Evolutionary conservation across 192 early-diverging fungal genomes (phyloP).

Genomic region (Coemansia sp.): DNA sequence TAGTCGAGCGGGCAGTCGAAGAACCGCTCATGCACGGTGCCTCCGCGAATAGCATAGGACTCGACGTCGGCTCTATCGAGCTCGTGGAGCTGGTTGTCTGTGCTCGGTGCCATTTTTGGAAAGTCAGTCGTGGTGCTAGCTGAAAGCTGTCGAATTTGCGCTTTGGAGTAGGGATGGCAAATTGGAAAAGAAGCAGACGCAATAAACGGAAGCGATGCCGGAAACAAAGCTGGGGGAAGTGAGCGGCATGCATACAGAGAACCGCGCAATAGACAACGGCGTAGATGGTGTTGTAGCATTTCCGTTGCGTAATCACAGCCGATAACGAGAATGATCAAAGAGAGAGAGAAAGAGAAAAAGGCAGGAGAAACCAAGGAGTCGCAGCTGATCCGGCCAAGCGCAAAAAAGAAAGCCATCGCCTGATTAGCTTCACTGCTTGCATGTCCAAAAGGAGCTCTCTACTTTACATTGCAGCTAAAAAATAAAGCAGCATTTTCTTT

Average conservation of each 20-base stretch:
- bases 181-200: not conserved
- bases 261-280: not conserved
- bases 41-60: slow-evolving; percentile 54
- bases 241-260: not conserved
- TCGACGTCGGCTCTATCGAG: slow-evolving; percentile 55
- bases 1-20: slow-evolving; percentile 59
- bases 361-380: not conserved
- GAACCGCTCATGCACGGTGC: slow-evolving; percentile 58
- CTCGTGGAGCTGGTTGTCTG: slow-evolving; percentile 26
- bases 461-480: too few relatives aligned
- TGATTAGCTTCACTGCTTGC: too few relatives aligned
- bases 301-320: not conserved
- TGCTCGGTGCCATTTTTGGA: not conserved
- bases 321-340: not conserved
- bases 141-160: not conserved
- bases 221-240: not conserved
- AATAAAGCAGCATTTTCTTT: not conserved
- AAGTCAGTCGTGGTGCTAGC: not conserved
- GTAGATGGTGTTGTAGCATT: not conserved
- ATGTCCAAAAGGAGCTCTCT: too few relatives aligned
- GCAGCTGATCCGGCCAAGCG: too few relatives aligned
- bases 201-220: not conserved
- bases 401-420: too few relatives aligned
- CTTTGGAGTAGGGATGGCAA: not conserved
- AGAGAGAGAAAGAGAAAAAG: not conserved